These are phyloP conservation scores for Pythium myriotylum DNA, from an alignment of 352 stramenopile genomes.

Conservation along the genomic window DNA sequence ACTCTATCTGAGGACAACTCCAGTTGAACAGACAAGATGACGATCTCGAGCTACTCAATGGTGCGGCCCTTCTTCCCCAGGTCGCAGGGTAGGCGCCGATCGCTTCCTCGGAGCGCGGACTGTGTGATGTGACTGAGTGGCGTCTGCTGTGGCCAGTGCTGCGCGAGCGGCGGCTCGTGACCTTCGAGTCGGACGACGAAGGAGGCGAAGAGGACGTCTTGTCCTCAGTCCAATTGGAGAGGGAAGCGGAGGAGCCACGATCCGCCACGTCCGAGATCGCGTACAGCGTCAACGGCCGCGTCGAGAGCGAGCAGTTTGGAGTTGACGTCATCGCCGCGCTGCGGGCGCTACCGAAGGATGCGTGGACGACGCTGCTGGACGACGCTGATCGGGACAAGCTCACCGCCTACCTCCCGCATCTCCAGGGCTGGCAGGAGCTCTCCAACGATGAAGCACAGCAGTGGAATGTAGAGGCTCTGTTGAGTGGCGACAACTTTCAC, in stretches of 20 bases:
- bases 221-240: background rate
- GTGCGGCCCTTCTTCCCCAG: too few relatives aligned
- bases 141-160: slow-evolving; percentile 5
- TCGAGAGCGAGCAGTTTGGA: slow-evolving; percentile 10
- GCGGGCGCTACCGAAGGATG: slow-evolving; percentile 6
- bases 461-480: slow-evolving; percentile 10
- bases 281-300: background rate
- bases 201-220: background rate
- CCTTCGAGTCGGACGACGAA: slow-evolving; percentile 25
- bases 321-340: slow-evolving; percentile 4
- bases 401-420: background rate
- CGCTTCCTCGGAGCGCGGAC: too few relatives aligned
- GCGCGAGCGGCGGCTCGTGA: slow-evolving; percentile 9
- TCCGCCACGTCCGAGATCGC: slow-evolving; percentile 1
- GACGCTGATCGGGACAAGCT: slow-evolving; percentile 8
- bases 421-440: slow-evolving; percentile 14
- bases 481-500: slow-evolving; percentile 18
- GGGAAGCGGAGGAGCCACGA: background rate
- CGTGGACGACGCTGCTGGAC: slow-evolving; percentile 22
- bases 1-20: too few relatives aligned
- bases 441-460: slow-evolving; percentile 15
- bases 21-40: too few relatives aligned
- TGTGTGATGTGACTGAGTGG: too few relatives aligned
- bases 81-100: too few relatives aligned
- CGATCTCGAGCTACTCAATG: too few relatives aligned